These are phyloP conservation scores for Malassezia yamatoensis DNA, from an alignment of 1,284 basidiomycete genomes.

Conservation along the genomic window DNA sequence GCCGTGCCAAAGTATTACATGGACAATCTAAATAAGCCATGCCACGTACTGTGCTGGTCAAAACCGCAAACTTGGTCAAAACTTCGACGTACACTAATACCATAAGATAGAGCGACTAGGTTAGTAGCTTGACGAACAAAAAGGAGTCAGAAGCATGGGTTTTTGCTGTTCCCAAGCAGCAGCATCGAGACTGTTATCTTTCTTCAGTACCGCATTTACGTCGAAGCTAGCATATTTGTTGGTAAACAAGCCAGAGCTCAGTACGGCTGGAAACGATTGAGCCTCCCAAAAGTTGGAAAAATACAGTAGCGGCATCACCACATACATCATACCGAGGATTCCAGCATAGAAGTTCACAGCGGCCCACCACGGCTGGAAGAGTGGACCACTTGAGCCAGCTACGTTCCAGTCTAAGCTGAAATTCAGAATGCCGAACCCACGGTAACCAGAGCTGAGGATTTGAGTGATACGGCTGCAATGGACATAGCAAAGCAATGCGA, in stretches of 20 bases:
- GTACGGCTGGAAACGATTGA: constrained; percentile 44
- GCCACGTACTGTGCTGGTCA: constrained; percentile 48
- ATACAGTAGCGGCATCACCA: constrained; percentile 51
- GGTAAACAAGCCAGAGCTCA: constrained; percentile 50
- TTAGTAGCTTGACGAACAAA: constrained; percentile 20
- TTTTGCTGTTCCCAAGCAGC: constrained; percentile 47
- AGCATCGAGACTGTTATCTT: constrained; percentile 50
- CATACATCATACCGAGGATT: constrained; percentile 50
- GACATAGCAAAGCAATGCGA: constrained; percentile 51
- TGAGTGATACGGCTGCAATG: constrained; percentile 30
- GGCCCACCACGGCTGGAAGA: constrained; percentile 53
- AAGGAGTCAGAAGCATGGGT: constrained; percentile 52
- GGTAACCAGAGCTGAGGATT: constrained; percentile 51
- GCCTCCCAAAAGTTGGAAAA: constrained; percentile 51
- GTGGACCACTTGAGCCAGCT: constrained; percentile 50
- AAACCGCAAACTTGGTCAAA: constrained; percentile 49
- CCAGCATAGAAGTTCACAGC: constrained; percentile 47
- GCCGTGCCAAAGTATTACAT: constrained; percentile 53
- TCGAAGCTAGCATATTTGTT: constrained; percentile 30
- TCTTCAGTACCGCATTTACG: constrained; percentile 29
- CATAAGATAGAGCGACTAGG: constrained; percentile 48
- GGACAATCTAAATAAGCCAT: constrained; percentile 36
- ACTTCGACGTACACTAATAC: constrained; percentile 21
- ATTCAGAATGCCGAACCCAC: constrained; percentile 52
- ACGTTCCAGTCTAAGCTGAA: constrained; percentile 53